These are phyloP conservation scores for Secale cereale DNA, from an alignment of 176 grass and related monocot species.

Conservation along the genomic window DNA sequence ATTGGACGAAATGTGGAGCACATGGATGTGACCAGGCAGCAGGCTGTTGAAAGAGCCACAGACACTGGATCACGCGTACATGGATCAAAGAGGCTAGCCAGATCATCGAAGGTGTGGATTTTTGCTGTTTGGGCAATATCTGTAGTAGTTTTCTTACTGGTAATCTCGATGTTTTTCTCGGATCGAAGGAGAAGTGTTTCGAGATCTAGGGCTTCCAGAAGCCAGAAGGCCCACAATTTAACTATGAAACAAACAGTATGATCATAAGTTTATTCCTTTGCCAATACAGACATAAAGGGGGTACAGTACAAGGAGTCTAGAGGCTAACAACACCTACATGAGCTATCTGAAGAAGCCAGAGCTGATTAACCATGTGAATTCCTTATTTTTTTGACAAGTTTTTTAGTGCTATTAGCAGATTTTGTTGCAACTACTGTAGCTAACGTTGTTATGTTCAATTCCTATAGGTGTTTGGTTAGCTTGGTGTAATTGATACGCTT, in stretches of 20 bases:
- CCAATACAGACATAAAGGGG: slow-evolving; percentile 21
- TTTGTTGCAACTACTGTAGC: background rate
- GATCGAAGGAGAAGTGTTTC: slow-evolving; percentile 46
- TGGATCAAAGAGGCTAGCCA: slow-evolving; percentile 35
- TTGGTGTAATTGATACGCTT: slow-evolving; percentile 7
- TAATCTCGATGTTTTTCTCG: slow-evolving; percentile 65
- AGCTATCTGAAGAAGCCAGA: slow-evolving; percentile 5
- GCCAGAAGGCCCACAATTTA: slow-evolving; percentile 42
- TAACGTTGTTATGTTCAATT: slow-evolving; percentile 7
- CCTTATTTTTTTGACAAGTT: slow-evolving; percentile 6
- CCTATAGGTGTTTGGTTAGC: background rate
- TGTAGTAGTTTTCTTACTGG: slow-evolving; percentile 56
- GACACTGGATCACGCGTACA: slow-evolving; percentile 12
- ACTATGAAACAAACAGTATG: slow-evolving; percentile 25
- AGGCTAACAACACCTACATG: slow-evolving; percentile 19
- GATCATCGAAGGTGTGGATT: slow-evolving; percentile 54
- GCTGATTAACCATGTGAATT: background rate
- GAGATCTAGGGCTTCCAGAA: slow-evolving; percentile 61
- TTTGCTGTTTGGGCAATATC: slow-evolving; percentile 66
- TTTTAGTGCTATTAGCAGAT: slow-evolving; percentile 5
- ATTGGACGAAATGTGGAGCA: slow-evolving; percentile 22
- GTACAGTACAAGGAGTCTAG: background rate
- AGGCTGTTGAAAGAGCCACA: slow-evolving; percentile 11
- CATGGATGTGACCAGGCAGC: slow-evolving; percentile 11
- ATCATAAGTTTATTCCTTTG: slow-evolving; percentile 10